Base-by-base conservation (phyloP, 2,329 filamentous ascomycete species). In the Diplodia seriata region DNA sequence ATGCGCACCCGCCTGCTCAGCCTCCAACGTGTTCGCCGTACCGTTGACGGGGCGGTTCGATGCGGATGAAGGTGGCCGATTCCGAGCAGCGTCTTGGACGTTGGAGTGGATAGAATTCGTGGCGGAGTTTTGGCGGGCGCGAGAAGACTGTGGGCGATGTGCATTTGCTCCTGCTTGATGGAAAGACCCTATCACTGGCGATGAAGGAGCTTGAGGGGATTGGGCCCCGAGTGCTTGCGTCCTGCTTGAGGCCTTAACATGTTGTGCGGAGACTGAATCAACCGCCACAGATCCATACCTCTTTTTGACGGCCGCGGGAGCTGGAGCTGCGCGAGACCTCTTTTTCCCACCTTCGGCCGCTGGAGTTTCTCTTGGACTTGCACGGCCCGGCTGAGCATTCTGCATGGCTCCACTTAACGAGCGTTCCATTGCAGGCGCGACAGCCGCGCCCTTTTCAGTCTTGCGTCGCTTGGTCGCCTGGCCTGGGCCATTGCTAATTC, bases 221-320 rank as follows among this genome's bases (percentile, higher is more conserved):
- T 89, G 86, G 68, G 84, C 85, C 82, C 81, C 72, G 77, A 83
- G 72, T 78, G 79, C 70, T 84, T 81, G 72, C 74, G 81, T 83
- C 74, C 81, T 81, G 73, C 56, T 68, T 76, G 67, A 68, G 31
- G 26, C 69, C 15, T 36, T 26, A 56, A 26, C 64, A 40, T 55
- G 66, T 70, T 53, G 47, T 20, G 38, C 20, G 14, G 20, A 11
- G 6, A 20, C 49, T 8, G 40, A 29, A 49, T 50, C 36, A 54
- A 53, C 31, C 9, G 9, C 12, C 15, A 18, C 31, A n/a, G 8
- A 12, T 33, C 36, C 85, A 74, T 85, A 91, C 91, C 89, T 94
- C 81, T 94, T 97, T 81, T 94, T 94, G 36, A 87, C 78, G 71
- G 88, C 87, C n/a, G 87, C 85, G 71, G 91, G 92, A 4, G 87